Evolutionary conservation across 768 basidiomycete species (phyloP), one percentile per base, ranked within the genome.

Genomic region (Tricholoma furcatifolium): DNA sequence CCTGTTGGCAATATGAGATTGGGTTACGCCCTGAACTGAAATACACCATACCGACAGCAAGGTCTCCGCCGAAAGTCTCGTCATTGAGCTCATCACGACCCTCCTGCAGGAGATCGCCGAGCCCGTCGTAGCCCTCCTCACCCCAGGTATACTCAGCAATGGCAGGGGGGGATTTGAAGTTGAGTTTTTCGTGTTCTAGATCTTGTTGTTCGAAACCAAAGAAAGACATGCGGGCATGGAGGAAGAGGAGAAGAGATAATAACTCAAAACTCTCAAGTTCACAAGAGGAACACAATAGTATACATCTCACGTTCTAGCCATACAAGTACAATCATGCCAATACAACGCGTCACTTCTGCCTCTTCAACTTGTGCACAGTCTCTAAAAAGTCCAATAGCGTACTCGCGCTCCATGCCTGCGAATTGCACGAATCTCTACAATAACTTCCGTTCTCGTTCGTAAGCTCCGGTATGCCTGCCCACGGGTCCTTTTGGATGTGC

Each of bases 351-450:
- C 55, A 48, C 27, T 43, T 23, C 15, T 27, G 44, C 35, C 53
- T 48, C 32, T 65, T 43, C 51, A n/a, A n/a, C n/a, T 73, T 71
- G 62, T 89, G 82, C 50, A 89, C 91, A 43, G 78, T 81, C 60
- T 93, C 84, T 46, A 97, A 69, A 67, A 95, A 90, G 72, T 97
- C 95, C 23, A 98, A 74, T 57, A 98, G 68, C 20, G 93, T 96
- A 67, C 91, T 93, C 42, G 92, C 84, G 63, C 91, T 93, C 97
- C 96, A 98, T 4, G 96, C 97, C 66, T 98, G 97, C 23, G 97
- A 94, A 42, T 80, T 75, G 66, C 96, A 98, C 42, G 93, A 93
- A 69, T 98, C 95, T 47, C 68, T 68, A 65, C 96, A 98, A 70
- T 83, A 84, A 35, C 74, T 72, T 10, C 95, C 96, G 56, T 93